phyloP scores from a whole-genome alignment of 352 stramenopile species.

The Phytophthora hibernalis region DNA sequence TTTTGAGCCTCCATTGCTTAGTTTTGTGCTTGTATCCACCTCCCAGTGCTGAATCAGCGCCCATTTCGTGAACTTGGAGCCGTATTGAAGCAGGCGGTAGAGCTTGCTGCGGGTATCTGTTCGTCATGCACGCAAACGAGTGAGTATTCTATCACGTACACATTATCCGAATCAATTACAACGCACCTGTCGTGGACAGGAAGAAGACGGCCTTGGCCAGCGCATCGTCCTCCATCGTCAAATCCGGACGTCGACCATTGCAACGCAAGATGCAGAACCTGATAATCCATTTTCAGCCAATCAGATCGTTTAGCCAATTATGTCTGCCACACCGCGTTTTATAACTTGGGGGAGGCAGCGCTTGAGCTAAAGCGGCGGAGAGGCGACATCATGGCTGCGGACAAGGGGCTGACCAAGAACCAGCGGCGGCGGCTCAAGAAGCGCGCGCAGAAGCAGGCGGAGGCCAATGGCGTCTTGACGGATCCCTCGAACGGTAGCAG shows the following conservation, averaged over 20 bases:
- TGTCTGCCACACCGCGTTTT: not conserved
- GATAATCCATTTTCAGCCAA: conserved; percentile 1
- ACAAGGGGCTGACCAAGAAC: conserved; percentile 80
- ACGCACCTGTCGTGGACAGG: conserved; percentile 55
- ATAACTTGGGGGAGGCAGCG: not conserved
- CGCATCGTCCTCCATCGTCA: conserved; percentile 36
- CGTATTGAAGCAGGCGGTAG: conserved; percentile 71
- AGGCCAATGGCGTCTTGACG: conserved; percentile 35
- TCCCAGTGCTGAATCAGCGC: conserved; percentile 42
- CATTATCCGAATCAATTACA: not conserved
- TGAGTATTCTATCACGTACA: not conserved
- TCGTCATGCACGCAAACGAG: not conserved
- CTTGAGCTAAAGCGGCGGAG: conserved; percentile 25
- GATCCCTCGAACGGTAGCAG: conserved; percentile 1
- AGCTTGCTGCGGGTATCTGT: conserved; percentile 68
- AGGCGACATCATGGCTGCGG: conserved; percentile 22
- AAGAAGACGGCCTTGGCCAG: conserved; percentile 56
- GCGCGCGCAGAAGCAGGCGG: conserved; percentile 75
- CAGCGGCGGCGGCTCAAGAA: conserved; percentile 84
- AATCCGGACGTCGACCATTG: not conserved
- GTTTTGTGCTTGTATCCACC: conserved; percentile 6
- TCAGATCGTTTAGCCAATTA: not conserved
- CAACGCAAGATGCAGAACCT: conserved; percentile 6
- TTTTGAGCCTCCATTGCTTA: not conserved
- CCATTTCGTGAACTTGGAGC: conserved; percentile 62